Base-by-base conservation (phyloP, 257 asterid species). In the Lavandula angustifolia region DNA sequence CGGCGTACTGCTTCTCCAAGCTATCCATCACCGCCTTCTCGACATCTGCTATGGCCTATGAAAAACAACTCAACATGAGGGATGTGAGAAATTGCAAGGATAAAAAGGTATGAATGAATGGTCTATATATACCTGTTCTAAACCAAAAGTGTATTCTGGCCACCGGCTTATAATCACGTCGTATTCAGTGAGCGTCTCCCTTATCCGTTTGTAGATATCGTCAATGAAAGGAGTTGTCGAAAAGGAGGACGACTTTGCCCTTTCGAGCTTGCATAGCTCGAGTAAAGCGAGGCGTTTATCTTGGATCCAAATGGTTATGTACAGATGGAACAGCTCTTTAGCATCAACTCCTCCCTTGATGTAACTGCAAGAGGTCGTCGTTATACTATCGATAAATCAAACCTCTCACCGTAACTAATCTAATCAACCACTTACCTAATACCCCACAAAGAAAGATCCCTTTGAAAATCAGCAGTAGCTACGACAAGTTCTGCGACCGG, bases 311-410 rank as follows among this genome's bases (percentile, higher is more conserved):
- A 75, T 74, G 63, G 81, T 76, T 68, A 90, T 94, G 67, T 87
- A 85, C 22, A 75, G 69, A 53, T 87, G 94, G 69, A 87, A 94
- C 85, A 94, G 64, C 84, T 94, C 92, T 62, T 94, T 94, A 7
- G 97, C 96, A 75, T 90, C 91, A 16, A 94, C 90, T 41, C 97
- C 97, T 10, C 89, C 96, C 84, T 94, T 94, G 49, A 90, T 83
- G 42, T 73, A 78, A 62, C 97, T 92, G 82, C 75, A 78, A 60
- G 56, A 73, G 75, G 75, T 22, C 27, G 3, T 53, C 22, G 29
- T 69, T 8, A 62, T 6, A 40, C 51, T 43, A 61, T 59, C 50
- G 65, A 43, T 17, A 60, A 22, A 1, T n/a, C 62, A 51, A 41
- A 66, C 40, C 16, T 41, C 13, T 48, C 11, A 50, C 22, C 7